Conservation (phyloP, 2,329 filamentous ascomycete species). For the Trichophyton verrucosum region DNA sequence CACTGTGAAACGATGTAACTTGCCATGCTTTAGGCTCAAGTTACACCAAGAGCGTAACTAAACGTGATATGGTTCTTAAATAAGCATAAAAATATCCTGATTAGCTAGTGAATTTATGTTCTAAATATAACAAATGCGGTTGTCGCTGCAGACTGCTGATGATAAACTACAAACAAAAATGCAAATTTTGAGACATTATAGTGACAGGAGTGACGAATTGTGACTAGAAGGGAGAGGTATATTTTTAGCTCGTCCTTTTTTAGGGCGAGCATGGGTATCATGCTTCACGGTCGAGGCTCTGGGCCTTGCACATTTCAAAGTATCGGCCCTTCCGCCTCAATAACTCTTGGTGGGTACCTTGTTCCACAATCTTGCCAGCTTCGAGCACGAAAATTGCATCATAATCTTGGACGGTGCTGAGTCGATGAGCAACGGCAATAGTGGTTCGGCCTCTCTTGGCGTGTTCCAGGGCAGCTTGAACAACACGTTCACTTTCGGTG, state of each 20-base stretch:
- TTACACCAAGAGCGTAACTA: not conserved
- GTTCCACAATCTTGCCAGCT: conserved; percentile 28
- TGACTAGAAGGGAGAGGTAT: not conserved
- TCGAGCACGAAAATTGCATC: conserved; percentile 61
- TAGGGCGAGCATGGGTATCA: not conserved
- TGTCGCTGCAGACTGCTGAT: not conserved
- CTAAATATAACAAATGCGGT: not conserved
- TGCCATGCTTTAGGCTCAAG: not conserved
- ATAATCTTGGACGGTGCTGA: conserved; percentile 75
- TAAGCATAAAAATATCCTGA: not conserved
- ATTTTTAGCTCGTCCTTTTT: not conserved
- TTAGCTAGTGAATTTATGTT: not conserved
- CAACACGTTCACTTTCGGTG: conserved; percentile 25
- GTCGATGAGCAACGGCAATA: conserved; percentile 76
- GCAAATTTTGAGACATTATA: not conserved
- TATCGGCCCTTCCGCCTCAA: conserved; percentile 22
- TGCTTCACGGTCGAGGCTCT: conserved; percentile 14
- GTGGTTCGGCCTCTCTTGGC: conserved; percentile 67
- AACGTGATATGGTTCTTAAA: not conserved
- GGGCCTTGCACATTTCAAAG: conserved; percentile 20
- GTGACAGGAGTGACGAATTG: not conserved
- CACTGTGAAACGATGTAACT: no score
- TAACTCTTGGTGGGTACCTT: conserved; percentile 31
- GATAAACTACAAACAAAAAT: not conserved
- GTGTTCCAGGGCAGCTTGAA: conserved; percentile 21